Evolutionary conservation across 306 rosid genomes (phyloP), one percentile per base, ranked within the genome.

Genomic region (Gastrolobium bilobum): DNA sequence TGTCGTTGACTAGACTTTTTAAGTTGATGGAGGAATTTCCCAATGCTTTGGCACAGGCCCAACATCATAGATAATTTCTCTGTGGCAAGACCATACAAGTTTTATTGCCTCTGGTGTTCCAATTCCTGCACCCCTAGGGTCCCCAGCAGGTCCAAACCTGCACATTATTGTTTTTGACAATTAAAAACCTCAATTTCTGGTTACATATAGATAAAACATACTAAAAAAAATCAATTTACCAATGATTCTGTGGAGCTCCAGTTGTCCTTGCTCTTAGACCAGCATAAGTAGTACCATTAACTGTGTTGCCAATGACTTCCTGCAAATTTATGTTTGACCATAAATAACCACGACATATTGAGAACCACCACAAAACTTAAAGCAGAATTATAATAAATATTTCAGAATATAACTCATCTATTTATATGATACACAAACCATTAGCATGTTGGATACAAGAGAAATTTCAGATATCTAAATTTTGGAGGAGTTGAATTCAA

Each of bases 111-210:
- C 99, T 0, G 99, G 98, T 61, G 99, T 91, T 65, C 98, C 99
- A n/a, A 95, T 95, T 74, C 99, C 98, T 4, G 99, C 99, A 11
- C 98, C 99, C 72, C 97, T 87, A 0, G 98, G 92, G 59, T 95
- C 99, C n/a, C 99, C 99, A 4, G 97, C 89, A 1, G 98, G 99
- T 75, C 99, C 98, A 84, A 95, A 93, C 99, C 99, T 95, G 86
- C 68, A 8, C 69, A 79, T 56, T 63, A 62, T 88, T n/a, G 35
- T 72, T 87, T 73, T 70, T 9, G 40, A 56, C 47, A 37, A 35
- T 3, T 35, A 52, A 58, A 76, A 80, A 38, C 53, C 75, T 67
- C 59, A 37, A 48, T 14, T 14, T 1, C 6, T 7, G 38, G 11
- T 59, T 1, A 0, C 9, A 4, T 26, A 20, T 13, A 74, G 65